A percentile compares a stretch with the other conserved stretches of the same genome.
Conservation (phyloP, 208 protist species). For the Trypanosoma cruzi region DNA sequence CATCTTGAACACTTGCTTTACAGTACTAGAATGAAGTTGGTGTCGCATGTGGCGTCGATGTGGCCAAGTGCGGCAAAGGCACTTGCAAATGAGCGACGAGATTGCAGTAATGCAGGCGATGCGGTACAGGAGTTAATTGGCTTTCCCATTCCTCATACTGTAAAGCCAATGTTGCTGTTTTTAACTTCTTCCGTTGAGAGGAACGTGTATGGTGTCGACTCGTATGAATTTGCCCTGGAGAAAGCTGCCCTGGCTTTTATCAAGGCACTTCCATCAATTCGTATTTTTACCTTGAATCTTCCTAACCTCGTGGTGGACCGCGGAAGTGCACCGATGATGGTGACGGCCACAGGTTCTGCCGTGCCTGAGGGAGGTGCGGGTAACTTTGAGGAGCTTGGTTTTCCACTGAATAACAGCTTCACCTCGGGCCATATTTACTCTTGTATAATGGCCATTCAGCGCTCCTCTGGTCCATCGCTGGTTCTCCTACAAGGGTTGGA, state of each 20-base stretch:
- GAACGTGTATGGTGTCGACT: conserved; percentile 20
- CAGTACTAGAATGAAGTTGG: conserved; percentile 36
- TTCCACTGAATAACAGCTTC: conserved; percentile 22
- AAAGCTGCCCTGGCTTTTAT: conserved; percentile 19
- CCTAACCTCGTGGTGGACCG: conserved; percentile 50
- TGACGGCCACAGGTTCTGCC: background rate
- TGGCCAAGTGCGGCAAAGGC: conserved; percentile 61
- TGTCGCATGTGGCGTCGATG: conserved; percentile 39
- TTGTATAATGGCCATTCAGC: conserved; percentile 50
- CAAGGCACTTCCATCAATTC: conserved; percentile 33
- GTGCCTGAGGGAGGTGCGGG: background rate
- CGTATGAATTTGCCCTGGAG: conserved; percentile 25
- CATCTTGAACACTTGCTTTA: conserved; percentile 67
- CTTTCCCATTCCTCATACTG: conserved; percentile 60
- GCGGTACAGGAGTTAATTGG: conserved; percentile 59
- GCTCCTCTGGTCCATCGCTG: conserved; percentile 51
- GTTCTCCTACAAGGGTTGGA: conserved; percentile 68
- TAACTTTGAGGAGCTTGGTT: background rate
- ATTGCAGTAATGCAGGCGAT: conserved; percentile 52
- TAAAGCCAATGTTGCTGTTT: conserved; percentile 55
- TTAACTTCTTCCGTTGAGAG: conserved; percentile 23
- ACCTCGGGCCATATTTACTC: conserved; percentile 57
- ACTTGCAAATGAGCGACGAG: conserved; percentile 33
- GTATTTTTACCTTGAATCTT: conserved; percentile 34
- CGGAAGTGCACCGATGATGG: conserved; percentile 3